phyloP scores from a whole-genome alignment of 1,284 basidiomycete genomes.

The Neotropicomus parvogracilis region DNA sequence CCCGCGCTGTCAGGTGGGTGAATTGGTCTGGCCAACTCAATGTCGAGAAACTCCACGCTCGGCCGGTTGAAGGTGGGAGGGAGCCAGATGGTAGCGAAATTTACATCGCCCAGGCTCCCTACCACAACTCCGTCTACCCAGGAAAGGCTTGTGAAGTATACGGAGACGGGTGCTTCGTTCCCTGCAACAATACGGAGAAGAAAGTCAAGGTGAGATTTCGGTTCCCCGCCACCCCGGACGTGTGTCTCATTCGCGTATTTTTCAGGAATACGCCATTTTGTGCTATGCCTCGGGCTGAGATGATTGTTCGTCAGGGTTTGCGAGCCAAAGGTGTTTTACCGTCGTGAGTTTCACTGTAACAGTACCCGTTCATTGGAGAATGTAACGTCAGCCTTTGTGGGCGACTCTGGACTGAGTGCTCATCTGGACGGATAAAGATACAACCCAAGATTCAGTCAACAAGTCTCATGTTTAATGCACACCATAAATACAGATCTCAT shows the following conservation, averaged over 20 bases:
- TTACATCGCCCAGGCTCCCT: constrained; percentile 56
- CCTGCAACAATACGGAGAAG: constrained; percentile 31
- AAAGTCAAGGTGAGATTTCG: constrained; percentile 30
- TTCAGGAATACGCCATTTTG: constrained; percentile 43
- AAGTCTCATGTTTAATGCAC: neutral
- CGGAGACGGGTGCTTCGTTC: constrained; percentile 46
- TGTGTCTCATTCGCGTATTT: constrained; percentile 8
- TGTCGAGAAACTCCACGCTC: constrained; percentile 39
- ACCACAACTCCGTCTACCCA: constrained; percentile 52
- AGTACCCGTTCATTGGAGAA: neutral
- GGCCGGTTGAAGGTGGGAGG: constrained; percentile 63
- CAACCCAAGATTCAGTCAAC: neutral
- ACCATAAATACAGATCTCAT: neutral
- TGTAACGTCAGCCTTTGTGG: constrained; percentile 4
- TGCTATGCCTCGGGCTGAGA: constrained; percentile 37
- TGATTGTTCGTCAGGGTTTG: neutral
- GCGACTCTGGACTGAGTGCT: neutral
- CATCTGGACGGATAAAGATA: neutral
- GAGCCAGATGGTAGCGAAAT: constrained; percentile 60
- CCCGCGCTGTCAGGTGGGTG: constrained; percentile 58
- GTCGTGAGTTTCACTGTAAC: constrained; percentile 9
- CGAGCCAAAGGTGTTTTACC: neutral
- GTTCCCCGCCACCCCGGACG: neutral
- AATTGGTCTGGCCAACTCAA: constrained; percentile 44
- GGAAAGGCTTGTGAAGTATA: constrained; percentile 57